Base-by-base conservation (phyloP, 2,329 filamentous ascomycete species). In the Colletotrichum karsti region DNA sequence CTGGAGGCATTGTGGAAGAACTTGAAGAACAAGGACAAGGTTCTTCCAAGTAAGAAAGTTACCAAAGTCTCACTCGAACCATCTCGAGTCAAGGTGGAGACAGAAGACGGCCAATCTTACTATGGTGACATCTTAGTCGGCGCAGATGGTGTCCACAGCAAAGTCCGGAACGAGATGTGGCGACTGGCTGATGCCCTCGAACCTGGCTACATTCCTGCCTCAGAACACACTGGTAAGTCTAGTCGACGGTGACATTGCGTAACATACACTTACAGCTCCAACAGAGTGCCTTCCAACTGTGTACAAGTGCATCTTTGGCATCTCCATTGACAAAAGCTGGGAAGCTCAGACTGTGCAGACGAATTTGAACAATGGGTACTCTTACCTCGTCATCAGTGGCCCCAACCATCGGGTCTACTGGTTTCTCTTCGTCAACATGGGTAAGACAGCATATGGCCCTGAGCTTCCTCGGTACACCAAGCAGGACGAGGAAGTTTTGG, bases 91-190 rank as follows among this genome's bases (percentile, higher is more conserved):
- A 44, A 13, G 7, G 54, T 64, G 2, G 26, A 35, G 13, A 64
- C 62, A 4, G 24, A 15, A 2, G 62, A 64, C 9, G 62, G 62
- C 5, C n/a, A 35, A 5, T 37, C 28, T 2, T 65, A 53, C 46
- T 22, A 24, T 2, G 62, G 62, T 12, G 62, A 65, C 56, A 61
- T 65, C 20, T 39, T 65, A 35, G 37, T 61, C 7, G 80, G 81
- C 0, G 77, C 78, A 1, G 82, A 83, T 48, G 82, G 82, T 2
- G 74, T 83, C 15, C 75, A 82, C 62, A 83, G 81, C 69, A 69
- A 59, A 0, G 74, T 81, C 1, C 71, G 82, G 5, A 50, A 67
- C 5, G 76, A 79, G 35, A 77, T 77, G 76, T 61, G 55, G 26
- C 66, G 72, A 6, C 62, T 74, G 1, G 74, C 55, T 13, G 57